Evolutionary conservation across 352 stramenopile species (phyloP).

Genomic region (Globisporangium cylindrosporum): DNA sequence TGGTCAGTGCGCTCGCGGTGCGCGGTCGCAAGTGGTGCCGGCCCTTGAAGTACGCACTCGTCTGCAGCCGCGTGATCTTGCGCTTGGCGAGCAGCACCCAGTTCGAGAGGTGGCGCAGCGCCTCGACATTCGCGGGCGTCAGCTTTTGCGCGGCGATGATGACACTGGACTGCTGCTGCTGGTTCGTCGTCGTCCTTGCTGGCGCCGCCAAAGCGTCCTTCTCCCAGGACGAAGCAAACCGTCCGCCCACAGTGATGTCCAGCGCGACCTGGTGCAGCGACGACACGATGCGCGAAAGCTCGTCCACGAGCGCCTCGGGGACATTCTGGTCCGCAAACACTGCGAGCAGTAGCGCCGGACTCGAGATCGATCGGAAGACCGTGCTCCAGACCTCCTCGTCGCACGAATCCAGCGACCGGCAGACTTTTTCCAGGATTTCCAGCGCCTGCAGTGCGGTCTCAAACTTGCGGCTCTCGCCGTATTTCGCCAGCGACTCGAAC

Average conservation of each 20-base stretch:
- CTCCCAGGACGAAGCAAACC: slow-evolving; percentile 25
- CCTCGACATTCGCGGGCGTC: slow-evolving; percentile 70
- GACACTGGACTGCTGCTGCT: background rate
- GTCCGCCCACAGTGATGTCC: slow-evolving; percentile 41
- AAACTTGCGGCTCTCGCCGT: slow-evolving; percentile 51
- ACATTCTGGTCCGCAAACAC: slow-evolving; percentile 37
- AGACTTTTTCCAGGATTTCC: slow-evolving; percentile 44
- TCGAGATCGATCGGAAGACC: slow-evolving; percentile 42
- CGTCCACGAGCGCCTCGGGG: slow-evolving; percentile 42
- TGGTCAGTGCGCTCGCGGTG: slow-evolving; percentile 50
- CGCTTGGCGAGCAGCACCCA: slow-evolving; percentile 79
- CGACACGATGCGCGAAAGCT: slow-evolving; percentile 55
- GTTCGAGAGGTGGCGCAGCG: slow-evolving; percentile 70
- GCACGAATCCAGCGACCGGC: slow-evolving; percentile 13
- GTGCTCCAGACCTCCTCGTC: slow-evolving; percentile 21
- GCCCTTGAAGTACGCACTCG: slow-evolving; percentile 30
- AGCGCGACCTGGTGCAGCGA: slow-evolving; percentile 47
- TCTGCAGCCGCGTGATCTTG: slow-evolving; percentile 58
- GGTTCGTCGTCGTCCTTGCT: background rate
- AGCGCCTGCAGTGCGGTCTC: slow-evolving; percentile 61
- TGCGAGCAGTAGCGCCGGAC: slow-evolving; percentile 67
- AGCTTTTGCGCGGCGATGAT: slow-evolving; percentile 20
- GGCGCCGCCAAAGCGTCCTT: background rate
- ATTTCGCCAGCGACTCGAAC: slow-evolving; percentile 43
- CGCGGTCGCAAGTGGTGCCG: slow-evolving; percentile 24